Percentiles rank a stretch among this genome's conserved stretches.
Evolutionary conservation across 345 rosid species (phyloP).

Genomic region (Atalantia buxifolia): DNA sequence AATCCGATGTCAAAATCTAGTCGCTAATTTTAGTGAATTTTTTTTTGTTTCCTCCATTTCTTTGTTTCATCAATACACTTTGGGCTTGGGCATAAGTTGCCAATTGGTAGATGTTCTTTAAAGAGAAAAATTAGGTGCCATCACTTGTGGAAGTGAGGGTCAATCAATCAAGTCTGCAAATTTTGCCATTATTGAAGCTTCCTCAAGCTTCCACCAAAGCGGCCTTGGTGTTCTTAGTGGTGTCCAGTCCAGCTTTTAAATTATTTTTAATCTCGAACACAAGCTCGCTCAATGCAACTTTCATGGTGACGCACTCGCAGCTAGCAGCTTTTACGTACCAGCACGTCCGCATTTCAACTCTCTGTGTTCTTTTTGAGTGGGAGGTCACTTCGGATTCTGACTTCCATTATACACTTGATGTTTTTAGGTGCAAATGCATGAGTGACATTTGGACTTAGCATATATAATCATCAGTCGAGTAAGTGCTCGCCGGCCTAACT

Average conservation of each 20-base stretch:
- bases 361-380: conserved; percentile 13
- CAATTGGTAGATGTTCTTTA: conserved; percentile 12
- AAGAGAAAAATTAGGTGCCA: conserved; percentile 12
- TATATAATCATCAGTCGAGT: neutral
- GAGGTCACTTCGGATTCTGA: conserved; percentile 18
- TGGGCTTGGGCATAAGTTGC: neutral
- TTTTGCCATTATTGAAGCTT: neutral
- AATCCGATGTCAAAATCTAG: neutral
- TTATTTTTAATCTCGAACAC: neutral
- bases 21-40: neutral
- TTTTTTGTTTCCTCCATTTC: neutral
- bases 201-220: neutral
- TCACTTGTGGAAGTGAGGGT: conserved; percentile 6
- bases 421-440: conserved; percentile 14
- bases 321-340: conserved; percentile 1
- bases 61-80: neutral
- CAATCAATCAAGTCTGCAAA: conserved; percentile 8
- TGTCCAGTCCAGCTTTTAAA: conserved; percentile 19
- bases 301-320: neutral
- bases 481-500: conserved; percentile 12
- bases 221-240: neutral
- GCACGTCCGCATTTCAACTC: neutral
- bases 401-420: neutral
- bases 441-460: neutral
- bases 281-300: neutral